Percentiles rank a stretch among this genome's conserved stretches.
phyloP scores from a whole-genome alignment of 2,329 filamentous ascomycete genomes.

The Colletotrichum noveboracense region DNA sequence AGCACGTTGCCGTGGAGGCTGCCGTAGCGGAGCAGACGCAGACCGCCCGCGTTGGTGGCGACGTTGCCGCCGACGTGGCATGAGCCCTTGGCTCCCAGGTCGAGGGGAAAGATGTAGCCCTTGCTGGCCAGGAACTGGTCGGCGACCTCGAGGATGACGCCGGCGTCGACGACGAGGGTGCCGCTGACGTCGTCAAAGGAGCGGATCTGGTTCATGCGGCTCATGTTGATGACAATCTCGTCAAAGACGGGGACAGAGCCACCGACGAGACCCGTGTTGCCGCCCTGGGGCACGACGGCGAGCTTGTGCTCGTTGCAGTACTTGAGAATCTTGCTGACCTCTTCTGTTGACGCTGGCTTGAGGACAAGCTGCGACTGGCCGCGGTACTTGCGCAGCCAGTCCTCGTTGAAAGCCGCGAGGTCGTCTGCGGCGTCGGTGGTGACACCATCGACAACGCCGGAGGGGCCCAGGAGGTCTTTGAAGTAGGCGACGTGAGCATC shows the following conservation, averaged over 20 bases:
- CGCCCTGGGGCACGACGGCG: constrained; percentile 95
- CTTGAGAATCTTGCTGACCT: constrained; percentile 88
- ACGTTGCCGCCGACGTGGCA: constrained; percentile 97
- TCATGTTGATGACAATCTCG: constrained; percentile 92
- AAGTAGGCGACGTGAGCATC: constrained; percentile 84
- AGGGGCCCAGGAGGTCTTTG: constrained; percentile 79
- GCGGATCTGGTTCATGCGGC: constrained; percentile 88
- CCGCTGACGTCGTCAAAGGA: constrained; percentile 95
- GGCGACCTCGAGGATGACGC: constrained; percentile 86
- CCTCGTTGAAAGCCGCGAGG: constrained; percentile 89
- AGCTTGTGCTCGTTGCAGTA: constrained; percentile 95
- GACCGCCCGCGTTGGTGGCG: constrained; percentile 91
- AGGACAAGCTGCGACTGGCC: constrained; percentile 88
- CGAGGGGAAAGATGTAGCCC: constrained; percentile 90
- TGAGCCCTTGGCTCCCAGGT: constrained; percentile 96
- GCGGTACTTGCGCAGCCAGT: constrained; percentile 99
- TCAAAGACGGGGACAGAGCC: constrained; percentile 97
- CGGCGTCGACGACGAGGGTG: constrained; percentile 87
- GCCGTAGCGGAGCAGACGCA: constrained; percentile 89
- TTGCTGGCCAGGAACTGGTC: constrained; percentile 85
- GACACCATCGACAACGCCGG: constrained; percentile 85
- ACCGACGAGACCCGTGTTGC: constrained; percentile 94
- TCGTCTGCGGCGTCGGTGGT: constrained; percentile 76
- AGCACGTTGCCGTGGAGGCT: constrained; percentile 93
- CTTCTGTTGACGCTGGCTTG: constrained; percentile 81